These are phyloP conservation scores for Nymphaea thermarum DNA, from an alignment of 164 flowering plant genomes.

Conservation along the genomic window DNA sequence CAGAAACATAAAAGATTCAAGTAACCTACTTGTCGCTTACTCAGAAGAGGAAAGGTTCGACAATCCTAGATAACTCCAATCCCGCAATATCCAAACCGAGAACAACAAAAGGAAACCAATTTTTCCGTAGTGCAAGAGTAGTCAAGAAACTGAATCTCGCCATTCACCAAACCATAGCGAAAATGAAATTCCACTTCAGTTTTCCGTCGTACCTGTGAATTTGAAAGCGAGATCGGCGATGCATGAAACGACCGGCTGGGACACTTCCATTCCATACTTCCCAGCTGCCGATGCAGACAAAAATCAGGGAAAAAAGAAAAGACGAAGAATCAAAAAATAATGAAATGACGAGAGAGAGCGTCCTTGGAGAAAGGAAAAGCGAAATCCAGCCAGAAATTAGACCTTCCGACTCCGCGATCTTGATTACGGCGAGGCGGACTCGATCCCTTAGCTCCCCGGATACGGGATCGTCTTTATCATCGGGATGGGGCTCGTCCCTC, in stretches of 20 bases:
- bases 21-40: no score
- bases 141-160: no score
- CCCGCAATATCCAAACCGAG: no score
- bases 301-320: not conserved
- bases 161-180: no score
- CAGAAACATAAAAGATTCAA: no score
- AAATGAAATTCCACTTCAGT: no score
- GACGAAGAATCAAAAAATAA: not conserved
- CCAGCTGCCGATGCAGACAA: conserved; percentile 30
- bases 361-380: not conserved
- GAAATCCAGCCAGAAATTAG: not conserved
- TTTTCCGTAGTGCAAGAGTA: no score
- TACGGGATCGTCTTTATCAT: conserved; percentile 24
- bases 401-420: conserved; percentile 77
- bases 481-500: conserved; percentile 19
- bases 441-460: conserved; percentile 48
- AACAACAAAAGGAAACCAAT: no score
- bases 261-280: conserved; percentile 48
- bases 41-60: no score
- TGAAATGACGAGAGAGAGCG: not conserved
- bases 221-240: conserved; percentile 74
- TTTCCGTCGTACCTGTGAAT: conserved; percentile 32
- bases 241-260: conserved; percentile 54
- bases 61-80: no score
- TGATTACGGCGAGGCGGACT: conserved; percentile 56